A percentile compares a stretch with the other conserved stretches of the same genome.
Evolutionary conservation across 176 grass and related monocot genomes (phyloP).

Genomic region (Oryza longistaminata): DNA sequence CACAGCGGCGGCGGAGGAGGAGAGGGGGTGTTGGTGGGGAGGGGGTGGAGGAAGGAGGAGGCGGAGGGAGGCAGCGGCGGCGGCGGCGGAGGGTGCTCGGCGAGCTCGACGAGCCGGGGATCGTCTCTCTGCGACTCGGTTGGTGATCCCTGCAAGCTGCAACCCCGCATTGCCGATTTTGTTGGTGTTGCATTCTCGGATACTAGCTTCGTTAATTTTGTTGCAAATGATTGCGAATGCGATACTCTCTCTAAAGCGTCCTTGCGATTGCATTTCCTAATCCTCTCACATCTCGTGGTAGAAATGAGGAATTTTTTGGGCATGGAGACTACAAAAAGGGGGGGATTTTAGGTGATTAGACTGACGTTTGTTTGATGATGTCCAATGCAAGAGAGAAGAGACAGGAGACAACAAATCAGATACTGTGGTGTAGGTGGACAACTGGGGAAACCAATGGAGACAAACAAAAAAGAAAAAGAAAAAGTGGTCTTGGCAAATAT

Average conservation of each 20-base stretch:
- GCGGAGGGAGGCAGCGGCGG: background rate
- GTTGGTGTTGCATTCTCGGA: background rate
- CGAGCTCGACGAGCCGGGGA: conserved; percentile 27
- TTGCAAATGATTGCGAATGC: background rate
- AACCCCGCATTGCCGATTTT: background rate
- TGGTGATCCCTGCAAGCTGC: background rate
- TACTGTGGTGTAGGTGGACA: background rate
- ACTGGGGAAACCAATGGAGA: background rate
- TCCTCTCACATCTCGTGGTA: no score
- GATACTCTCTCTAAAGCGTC: no score
- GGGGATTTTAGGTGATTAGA: background rate
- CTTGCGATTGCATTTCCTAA: no score
- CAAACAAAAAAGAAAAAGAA: background rate
- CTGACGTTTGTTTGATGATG: background rate
- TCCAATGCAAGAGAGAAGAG: background rate
- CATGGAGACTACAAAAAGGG: background rate
- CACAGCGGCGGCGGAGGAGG: background rate
- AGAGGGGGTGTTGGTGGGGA: background rate
- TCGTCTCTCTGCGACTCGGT: conserved; percentile 45
- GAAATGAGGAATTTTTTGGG: background rate
- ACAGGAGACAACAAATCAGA: conserved; percentile 17
- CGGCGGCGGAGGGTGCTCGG: conserved; percentile 19
- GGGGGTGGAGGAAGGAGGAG: background rate
- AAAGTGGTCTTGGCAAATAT: background rate
- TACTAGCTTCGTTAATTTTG: background rate